These are phyloP conservation scores for Fusarium secorum DNA, from an alignment of 2,329 filamentous ascomycete genomes.

Conservation along the genomic window DNA sequence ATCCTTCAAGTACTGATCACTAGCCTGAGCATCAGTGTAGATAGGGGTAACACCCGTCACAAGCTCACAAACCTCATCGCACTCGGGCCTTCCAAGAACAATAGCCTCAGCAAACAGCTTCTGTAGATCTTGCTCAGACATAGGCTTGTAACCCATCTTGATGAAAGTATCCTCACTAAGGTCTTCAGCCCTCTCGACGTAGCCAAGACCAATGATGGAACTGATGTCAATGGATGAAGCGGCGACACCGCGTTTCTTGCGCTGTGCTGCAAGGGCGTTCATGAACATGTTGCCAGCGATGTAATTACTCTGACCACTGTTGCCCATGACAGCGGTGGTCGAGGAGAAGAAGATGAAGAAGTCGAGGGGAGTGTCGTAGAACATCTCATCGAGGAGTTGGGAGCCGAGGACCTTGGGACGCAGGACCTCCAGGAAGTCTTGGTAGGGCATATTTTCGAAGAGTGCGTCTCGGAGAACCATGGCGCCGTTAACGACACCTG, in stretches of 20 bases:
- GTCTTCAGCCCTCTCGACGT: not conserved
- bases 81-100: not conserved
- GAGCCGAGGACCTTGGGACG: not conserved
- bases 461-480: not conserved
- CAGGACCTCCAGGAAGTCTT: not conserved
- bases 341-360: conserved; percentile 7
- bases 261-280: not conserved
- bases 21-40: not conserved
- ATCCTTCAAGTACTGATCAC: not conserved
- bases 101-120: not conserved
- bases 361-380: not conserved
- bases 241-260: not conserved
- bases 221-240: not conserved
- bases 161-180: not conserved
- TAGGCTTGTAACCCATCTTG: not conserved
- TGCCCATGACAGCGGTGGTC: not conserved
- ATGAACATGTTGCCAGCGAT: not conserved
- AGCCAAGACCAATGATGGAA: not conserved
- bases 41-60: not conserved
- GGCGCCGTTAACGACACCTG: not conserved
- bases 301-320: not conserved
- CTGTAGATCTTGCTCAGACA: not conserved
- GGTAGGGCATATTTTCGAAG: accelerated
- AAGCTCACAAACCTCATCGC: not conserved
- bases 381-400: not conserved